These are phyloP conservation scores for Xanthoceras sorbifolium DNA, from an alignment of 345 rosid species.

Conservation along the genomic window DNA sequence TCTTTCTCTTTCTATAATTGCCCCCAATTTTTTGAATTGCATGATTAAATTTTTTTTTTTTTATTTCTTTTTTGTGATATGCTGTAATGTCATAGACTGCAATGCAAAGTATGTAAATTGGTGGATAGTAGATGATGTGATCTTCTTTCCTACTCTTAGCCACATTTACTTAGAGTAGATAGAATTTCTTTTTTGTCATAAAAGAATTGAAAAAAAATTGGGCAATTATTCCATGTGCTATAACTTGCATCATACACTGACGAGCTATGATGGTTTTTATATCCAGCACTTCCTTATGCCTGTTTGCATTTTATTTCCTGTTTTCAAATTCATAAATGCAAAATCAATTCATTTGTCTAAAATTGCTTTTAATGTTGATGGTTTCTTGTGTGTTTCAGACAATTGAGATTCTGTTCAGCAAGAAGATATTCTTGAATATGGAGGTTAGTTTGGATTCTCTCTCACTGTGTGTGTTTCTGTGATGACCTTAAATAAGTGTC, in stretches of 20 bases:
- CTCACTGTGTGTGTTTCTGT: background rate
- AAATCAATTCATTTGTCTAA: background rate
- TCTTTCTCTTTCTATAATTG: background rate
- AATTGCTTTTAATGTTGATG: slow-evolving; percentile 1
- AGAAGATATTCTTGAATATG: slow-evolving; percentile 57
- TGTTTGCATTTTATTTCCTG: background rate
- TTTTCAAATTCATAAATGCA: background rate
- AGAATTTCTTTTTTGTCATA: background rate
- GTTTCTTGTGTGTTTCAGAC: slow-evolving; percentile 54
- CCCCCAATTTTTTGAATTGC: background rate
- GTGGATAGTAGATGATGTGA: background rate
- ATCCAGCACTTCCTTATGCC: background rate
- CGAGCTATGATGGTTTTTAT: background rate
- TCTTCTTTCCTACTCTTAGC: background rate
- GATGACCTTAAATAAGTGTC: background rate
- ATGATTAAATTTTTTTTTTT: too few species aligned
- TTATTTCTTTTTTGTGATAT: too few species aligned
- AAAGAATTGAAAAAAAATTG: background rate
- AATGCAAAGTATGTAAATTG: background rate
- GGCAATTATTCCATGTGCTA: background rate
- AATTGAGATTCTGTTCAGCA: slow-evolving; percentile 70
- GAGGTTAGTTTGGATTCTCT: slow-evolving; percentile 62
- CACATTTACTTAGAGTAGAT: background rate
- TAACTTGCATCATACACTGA: background rate
- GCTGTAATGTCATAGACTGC: background rate